Percentiles rank a stretch among this genome's conserved stretches.
Conservation (phyloP, 768 basidiomycete species). For the Boletus rubescentipes region DNA sequence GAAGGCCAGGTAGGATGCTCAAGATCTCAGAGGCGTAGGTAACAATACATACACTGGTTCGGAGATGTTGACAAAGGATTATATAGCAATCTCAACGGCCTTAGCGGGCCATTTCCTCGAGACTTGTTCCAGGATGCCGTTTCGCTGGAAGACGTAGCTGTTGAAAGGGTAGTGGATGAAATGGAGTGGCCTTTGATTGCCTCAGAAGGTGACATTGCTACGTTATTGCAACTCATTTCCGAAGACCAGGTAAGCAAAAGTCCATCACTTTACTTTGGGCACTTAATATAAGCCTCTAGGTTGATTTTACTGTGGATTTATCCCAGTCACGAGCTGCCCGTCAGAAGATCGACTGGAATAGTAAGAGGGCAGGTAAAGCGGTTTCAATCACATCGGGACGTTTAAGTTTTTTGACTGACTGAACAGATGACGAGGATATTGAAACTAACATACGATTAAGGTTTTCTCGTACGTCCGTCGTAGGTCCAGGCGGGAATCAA, state of each 20-base stretch:
- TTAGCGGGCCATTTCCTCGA: conserved; percentile 60
- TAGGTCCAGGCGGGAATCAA: conserved; percentile 16
- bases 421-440: conserved; percentile 78
- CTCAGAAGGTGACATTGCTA: conserved; percentile 78
- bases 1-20: conserved; percentile 68
- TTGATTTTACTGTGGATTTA: conserved; percentile 72
- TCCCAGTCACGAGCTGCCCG: conserved; percentile 56
- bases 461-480: conserved; percentile 24
- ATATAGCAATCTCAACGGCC: conserved; percentile 62
- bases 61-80: not conserved
- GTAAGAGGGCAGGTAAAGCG: conserved; percentile 77
- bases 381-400: not conserved
- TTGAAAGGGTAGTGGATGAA: conserved; percentile 51
- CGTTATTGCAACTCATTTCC: conserved; percentile 78
- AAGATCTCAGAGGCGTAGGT: conserved; percentile 73
- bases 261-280: not conserved
- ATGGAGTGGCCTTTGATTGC: conserved; percentile 80
- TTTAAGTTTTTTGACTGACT: conserved; percentile 3
- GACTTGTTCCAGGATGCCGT: conserved; percentile 74
- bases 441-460: conserved; percentile 63
- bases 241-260: conserved; percentile 60
- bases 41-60: not conserved
- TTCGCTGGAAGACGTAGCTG: conserved; percentile 56
- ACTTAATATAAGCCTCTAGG: conserved; percentile 38
- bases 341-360: conserved; percentile 72